Evolutionary conservation across 345 rosid genomes (phyloP), one percentile per base, ranked within the genome.

Genomic region (Isatis tinctoria): DNA sequence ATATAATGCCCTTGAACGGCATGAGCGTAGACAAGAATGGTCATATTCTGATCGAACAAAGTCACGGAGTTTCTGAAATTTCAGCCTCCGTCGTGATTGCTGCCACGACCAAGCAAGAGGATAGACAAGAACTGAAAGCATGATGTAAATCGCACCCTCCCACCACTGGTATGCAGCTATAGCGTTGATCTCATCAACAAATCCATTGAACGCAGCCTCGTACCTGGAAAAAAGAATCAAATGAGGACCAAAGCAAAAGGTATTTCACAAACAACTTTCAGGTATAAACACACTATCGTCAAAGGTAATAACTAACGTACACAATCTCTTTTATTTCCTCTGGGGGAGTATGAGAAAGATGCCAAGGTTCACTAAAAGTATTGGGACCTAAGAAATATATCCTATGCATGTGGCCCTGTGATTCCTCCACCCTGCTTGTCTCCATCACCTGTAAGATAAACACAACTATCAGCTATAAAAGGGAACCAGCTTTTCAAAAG

Each of bases 121-220:
- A 83, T 86, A 89, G n/a, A 89, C 97, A 77, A 90, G 82, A 78
- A 89, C 56, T 59, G 89, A 85, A 63, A 93, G 91, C 74, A 90
- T 65, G 70, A 84, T 86, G 82, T 87, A 84, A 28, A 89, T 71
- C 3, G 92, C 87, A 75, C 98, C 98, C 82, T 89, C 96, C 98
- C 98, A 93, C 98, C 98, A 93, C 74, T 89, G 97, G 72, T 90
- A 93, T 44, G 93, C 85, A 76, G 98, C 96, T 79, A 93, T 74
- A 70, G 73, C 81, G 82, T 93, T 93, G 74, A 93, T 87, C 82
- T 93, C 96, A 74, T 90, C 93, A 68, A 89, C 97, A 85, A 93
- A 93, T 74, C 85, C 86, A 65, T 82, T 85, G 79, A 85, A 93
- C 9, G 93, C 98, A 77, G 87, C 97, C 85, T 93, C 97, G 20